Evolutionary conservation across 2,329 filamentous ascomycete species (phyloP).

Genomic region (Clonostachys rhizophaga): DNA sequence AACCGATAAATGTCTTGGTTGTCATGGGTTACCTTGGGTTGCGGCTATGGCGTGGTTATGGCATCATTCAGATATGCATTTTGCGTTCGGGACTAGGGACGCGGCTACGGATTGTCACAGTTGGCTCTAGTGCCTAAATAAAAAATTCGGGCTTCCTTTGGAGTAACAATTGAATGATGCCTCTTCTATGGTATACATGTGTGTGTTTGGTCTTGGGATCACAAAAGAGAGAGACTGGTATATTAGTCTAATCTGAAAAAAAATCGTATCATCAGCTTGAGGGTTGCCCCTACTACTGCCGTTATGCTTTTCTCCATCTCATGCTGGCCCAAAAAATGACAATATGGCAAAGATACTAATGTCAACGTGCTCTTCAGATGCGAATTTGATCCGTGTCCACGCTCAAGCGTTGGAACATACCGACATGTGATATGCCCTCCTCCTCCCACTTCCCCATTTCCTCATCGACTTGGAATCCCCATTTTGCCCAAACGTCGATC

Average conservation of each 20-base stretch:
- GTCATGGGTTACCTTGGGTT: conserved; percentile 9
- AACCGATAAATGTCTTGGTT: conserved; percentile 78
- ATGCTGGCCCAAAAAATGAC: background rate
- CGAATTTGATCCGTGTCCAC: conserved; percentile 16
- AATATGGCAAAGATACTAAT: no score
- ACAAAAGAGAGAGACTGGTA: background rate
- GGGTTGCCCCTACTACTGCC: background rate
- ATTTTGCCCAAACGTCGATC: conserved; percentile 59
- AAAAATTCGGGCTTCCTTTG: conserved; percentile 30
- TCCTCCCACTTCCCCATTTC: conserved; percentile 75
- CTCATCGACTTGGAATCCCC: conserved; percentile 72
- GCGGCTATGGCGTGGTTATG: conserved; percentile 37
- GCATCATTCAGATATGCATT: conserved; percentile 42
- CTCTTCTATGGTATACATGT: background rate
- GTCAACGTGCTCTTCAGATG: conserved; percentile 6
- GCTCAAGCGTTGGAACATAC: conserved; percentile 64
- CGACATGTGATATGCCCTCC: conserved; percentile 79
- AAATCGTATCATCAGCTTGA: background rate
- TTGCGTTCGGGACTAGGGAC: conserved; percentile 41
- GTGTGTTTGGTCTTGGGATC: background rate
- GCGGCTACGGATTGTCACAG: conserved; percentile 36
- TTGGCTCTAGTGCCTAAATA: conserved; percentile 37
- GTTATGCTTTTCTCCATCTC: background rate
- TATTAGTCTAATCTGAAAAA: background rate
- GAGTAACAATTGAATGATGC: conserved; percentile 24